Base-by-base conservation (phyloP, 2,329 filamentous ascomycete genomes). In the Microascus cirrosus region DNA sequence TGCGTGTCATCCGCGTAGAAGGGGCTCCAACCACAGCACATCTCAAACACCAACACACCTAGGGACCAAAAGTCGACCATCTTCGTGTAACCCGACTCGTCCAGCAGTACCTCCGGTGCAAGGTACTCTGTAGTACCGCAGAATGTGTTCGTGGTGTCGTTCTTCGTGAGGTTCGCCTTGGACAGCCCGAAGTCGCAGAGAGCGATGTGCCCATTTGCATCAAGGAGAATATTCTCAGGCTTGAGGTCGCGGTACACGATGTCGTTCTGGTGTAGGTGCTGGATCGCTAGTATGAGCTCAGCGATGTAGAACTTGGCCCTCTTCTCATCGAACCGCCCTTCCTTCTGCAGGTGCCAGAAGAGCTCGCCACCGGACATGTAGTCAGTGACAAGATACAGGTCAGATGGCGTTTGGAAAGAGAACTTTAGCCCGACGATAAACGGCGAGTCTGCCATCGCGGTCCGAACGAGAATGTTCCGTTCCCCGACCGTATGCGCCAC, bases 61-160 rank as follows among this genome's bases (percentile, higher is more conserved):
- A 99, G 80, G 1, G 94, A 99, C 94, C 94, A 99, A 71, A 97
- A 99, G 71, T 99, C 94, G 7, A 99, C 94, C 94, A 99, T 97
- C 76, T 97, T 97, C 58, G 94, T 97, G 73, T 99, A 99, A 36
- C 94, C 94, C 66, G 91, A 89, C 74, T 99, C 94, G 65, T 99
- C 94, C 52, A 99, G 76, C 15, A 99, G 79, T 2, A 97, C 94
- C 69, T 99, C 94, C 0, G 94, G 94, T 0, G 94, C 94, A 22
- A 99, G 81, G 68, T 99, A 99, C 70, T 99, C 94, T 0, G 94
- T 99, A 1, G 94, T 99, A 61, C 94, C 94, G 69, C 94, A 99
- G 72, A 99, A 99, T 0, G 94, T 99, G 73, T 97, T 99, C 56
- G 94, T 99, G 0, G 94, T 99, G 62, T 95, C 92, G 68, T 97